These are phyloP conservation scores for Posidonia australis DNA, from an alignment of 106 monocot species.

Conservation along the genomic window DNA sequence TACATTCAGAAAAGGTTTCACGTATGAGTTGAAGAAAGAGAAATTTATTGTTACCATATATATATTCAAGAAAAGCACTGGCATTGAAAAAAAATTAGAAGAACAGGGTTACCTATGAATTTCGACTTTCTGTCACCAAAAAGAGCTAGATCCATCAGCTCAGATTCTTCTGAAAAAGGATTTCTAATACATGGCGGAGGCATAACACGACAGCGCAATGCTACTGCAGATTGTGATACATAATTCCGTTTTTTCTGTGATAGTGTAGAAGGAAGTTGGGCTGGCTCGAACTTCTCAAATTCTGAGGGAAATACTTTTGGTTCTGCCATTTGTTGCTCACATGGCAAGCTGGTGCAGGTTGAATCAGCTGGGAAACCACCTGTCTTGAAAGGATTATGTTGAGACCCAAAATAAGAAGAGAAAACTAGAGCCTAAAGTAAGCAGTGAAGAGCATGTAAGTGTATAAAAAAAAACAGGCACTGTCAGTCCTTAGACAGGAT, in stretches of 20 bases:
- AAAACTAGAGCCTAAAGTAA: too few relatives aligned
- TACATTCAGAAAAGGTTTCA: too few relatives aligned
- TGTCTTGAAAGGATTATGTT: too few relatives aligned
- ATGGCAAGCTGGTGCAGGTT: not conserved
- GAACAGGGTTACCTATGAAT: constrained; percentile 33
- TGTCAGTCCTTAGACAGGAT: too few relatives aligned
- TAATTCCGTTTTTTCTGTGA: constrained; percentile 44
- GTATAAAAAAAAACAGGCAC: too few relatives aligned
- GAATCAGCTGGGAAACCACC: not conserved
- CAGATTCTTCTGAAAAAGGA: constrained; percentile 47
- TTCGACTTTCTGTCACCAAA: constrained; percentile 54
- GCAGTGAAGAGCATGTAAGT: too few relatives aligned
- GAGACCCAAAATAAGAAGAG: too few relatives aligned
- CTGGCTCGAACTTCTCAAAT: not conserved
- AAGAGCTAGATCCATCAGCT: constrained; percentile 34
- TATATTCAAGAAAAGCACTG: not conserved
- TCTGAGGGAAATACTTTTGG: not conserved
- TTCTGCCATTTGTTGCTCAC: not conserved
- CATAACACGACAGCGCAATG: constrained; percentile 80
- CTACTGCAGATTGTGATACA: constrained; percentile 76
- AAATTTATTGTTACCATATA: too few relatives aligned
- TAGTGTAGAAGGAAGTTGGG: constrained; percentile 15
- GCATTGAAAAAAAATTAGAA: not conserved
- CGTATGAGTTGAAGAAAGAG: too few relatives aligned
- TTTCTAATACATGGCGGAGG: constrained; percentile 95